Percentiles rank a stretch among this genome's conserved stretches.
These are phyloP conservation scores for Coelastrella sp. DNA, from an alignment of 139 green algal genomes.

Conservation along the genomic window DNA sequence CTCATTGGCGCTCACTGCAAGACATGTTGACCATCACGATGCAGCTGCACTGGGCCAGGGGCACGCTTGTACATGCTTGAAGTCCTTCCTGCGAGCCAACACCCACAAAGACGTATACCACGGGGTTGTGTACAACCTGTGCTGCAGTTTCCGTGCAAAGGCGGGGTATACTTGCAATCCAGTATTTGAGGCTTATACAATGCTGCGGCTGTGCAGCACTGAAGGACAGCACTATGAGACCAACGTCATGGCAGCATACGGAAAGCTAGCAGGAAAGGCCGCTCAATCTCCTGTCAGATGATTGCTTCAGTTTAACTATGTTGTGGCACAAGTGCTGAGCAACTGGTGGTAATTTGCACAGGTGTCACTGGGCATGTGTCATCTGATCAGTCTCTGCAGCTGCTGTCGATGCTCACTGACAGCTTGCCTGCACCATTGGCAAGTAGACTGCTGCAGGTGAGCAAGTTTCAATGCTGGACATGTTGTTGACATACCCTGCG, in stretches of 20 bases:
- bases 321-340: neutral
- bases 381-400: neutral
- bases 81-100: no score
- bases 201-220: neutral
- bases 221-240: slow-evolving; percentile 17
- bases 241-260: slow-evolving; percentile 34
- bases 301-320: neutral
- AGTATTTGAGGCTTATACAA: slow-evolving; percentile 14
- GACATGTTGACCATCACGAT: no score
- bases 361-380: neutral
- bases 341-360: neutral
- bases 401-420: slow-evolving; percentile 7
- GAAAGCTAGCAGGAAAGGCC: neutral
- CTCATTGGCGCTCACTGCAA: no score
- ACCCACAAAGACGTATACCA: no score
- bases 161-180: slow-evolving; percentile 2
- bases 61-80: no score
- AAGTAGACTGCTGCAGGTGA: neutral
- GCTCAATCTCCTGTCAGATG: neutral
- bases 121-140: no score
- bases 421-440: neutral
- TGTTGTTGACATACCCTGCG: no score
- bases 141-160: slow-evolving; percentile 13
- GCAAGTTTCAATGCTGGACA: no score
- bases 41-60: no score